These are phyloP conservation scores for Aspergillus melleus DNA, from an alignment of 2,329 filamentous ascomycete genomes.

Conservation along the genomic window DNA sequence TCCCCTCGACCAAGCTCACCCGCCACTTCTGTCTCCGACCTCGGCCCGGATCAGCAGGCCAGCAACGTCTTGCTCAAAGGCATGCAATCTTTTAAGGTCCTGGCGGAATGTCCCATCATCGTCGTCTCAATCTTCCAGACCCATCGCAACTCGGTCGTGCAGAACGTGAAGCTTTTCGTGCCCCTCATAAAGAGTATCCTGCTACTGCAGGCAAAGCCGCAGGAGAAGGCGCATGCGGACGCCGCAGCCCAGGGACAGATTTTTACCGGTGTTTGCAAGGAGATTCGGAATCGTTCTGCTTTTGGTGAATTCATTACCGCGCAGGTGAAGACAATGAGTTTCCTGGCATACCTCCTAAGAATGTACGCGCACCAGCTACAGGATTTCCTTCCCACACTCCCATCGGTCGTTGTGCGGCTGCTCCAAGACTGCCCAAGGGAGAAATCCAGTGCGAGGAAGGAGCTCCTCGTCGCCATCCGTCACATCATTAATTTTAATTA, in stretches of 20 bases:
- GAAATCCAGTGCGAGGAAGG: slow-evolving; percentile 90
- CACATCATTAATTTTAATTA: slow-evolving; percentile 99
- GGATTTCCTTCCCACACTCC: slow-evolving; percentile 83
- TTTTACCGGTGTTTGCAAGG: slow-evolving; percentile 88
- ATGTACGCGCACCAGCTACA: slow-evolving; percentile 83
- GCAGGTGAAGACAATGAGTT: slow-evolving; percentile 99
- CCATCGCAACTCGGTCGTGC: slow-evolving; percentile 73
- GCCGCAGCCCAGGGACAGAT: slow-evolving; percentile 76
- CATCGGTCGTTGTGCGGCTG: slow-evolving; percentile 84
- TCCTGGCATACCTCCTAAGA: slow-evolving; percentile 86
- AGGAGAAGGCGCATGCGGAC: slow-evolving; percentile 86
- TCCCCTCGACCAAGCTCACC: slow-evolving; percentile 89
- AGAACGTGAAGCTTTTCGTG: slow-evolving; percentile 89
- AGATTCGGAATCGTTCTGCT: slow-evolving; percentile 88
- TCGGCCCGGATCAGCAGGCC: slow-evolving; percentile 80
- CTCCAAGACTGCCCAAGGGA: slow-evolving; percentile 93
- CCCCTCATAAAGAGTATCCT: slow-evolving; percentile 91
- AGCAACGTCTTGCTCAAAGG: slow-evolving; percentile 80
- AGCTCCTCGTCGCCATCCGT: slow-evolving; percentile 90
- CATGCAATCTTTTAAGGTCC: slow-evolving; percentile 98
- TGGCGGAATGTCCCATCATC: slow-evolving; percentile 97
- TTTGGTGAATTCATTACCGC: slow-evolving; percentile 98
- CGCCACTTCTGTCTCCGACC: slow-evolving; percentile 74
- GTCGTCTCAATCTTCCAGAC: slow-evolving; percentile 98
- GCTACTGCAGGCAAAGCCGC: slow-evolving; percentile 83